phyloP scores from a whole-genome alignment of 805 yeast genomes.

The Starmerella floricola region DNA sequence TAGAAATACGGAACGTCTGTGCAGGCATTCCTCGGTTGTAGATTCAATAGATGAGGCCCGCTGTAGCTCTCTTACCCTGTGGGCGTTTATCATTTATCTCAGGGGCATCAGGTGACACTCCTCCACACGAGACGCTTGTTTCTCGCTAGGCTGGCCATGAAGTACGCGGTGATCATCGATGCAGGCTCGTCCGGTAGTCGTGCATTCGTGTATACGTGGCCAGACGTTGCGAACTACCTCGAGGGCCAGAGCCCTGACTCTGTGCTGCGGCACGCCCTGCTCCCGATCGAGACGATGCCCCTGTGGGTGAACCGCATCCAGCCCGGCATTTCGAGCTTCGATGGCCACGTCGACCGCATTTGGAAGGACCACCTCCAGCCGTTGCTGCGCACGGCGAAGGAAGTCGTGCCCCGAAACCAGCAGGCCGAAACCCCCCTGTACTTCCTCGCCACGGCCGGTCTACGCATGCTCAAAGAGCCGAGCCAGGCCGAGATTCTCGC shows the following conservation, averaged over 20 bases:
- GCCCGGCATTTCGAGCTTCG: conserved; percentile 76
- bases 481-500: conserved; percentile 44
- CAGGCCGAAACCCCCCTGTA: conserved; percentile 68
- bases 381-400: conserved; percentile 55
- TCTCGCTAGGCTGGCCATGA: conserved; percentile 10
- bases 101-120: background rate
- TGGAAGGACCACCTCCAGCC: conserved; percentile 62
- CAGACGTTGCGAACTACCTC: conserved; percentile 33
- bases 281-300: conserved; percentile 56
- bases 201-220: conserved; percentile 73
- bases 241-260: conserved; percentile 28
- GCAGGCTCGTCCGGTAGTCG: conserved; percentile 95
- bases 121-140: background rate
- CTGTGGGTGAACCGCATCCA: conserved; percentile 60
- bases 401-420: conserved; percentile 51
- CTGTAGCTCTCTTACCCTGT: no score
- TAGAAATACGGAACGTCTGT: no score
- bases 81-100: no score
- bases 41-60: no score
- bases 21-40: no score
- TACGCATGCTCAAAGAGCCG: conserved; percentile 58
- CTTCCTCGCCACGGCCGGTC: conserved; percentile 93
- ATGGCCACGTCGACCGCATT: conserved; percentile 39
- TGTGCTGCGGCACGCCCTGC: conserved; percentile 36
- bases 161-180: conserved; percentile 80